Evolutionary conservation across 75 land plant genomes (phyloP).

Genomic region (Isoetes taiwanensis): DNA sequence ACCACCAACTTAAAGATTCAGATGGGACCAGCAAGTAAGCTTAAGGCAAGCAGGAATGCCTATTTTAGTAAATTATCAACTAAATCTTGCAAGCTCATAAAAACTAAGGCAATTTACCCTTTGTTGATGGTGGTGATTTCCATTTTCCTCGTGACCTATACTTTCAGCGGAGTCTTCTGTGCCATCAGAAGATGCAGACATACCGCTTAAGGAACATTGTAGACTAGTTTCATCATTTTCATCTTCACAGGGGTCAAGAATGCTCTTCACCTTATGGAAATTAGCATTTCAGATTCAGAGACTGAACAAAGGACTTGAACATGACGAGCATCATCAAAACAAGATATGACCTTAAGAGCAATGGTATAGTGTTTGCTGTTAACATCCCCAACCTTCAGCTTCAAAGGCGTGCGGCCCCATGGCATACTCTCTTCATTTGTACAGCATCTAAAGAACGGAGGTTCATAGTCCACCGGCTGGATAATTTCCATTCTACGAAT

Average conservation of each 20-base stretch:
- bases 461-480: constrained; percentile 86
- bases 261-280: constrained; percentile 51
- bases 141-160: no score
- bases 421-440: constrained; percentile 33
- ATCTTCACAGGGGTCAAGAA: constrained; percentile 62
- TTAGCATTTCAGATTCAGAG: no score
- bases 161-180: no score
- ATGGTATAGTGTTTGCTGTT: constrained; percentile 65
- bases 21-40: no score
- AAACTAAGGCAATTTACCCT: no score
- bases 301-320: background rate
- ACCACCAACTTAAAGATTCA: no score
- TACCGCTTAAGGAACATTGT: no score
- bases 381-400: constrained; percentile 82
- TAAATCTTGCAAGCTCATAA: no score
- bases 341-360: constrained; percentile 54
- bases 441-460: constrained; percentile 69
- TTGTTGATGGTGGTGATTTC: no score
- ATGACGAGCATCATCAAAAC: background rate
- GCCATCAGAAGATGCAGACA: no score
- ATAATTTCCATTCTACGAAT: constrained; percentile 3
- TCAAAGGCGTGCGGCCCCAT: constrained; percentile 54
- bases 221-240: constrained; percentile 21
- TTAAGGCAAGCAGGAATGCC: no score
- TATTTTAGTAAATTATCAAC: no score